Evolutionary conservation across 2,329 filamentous ascomycete genomes (phyloP), one percentile per base, ranked within the genome.

Genomic region (Colletotrichum tofieldiae): DNA sequence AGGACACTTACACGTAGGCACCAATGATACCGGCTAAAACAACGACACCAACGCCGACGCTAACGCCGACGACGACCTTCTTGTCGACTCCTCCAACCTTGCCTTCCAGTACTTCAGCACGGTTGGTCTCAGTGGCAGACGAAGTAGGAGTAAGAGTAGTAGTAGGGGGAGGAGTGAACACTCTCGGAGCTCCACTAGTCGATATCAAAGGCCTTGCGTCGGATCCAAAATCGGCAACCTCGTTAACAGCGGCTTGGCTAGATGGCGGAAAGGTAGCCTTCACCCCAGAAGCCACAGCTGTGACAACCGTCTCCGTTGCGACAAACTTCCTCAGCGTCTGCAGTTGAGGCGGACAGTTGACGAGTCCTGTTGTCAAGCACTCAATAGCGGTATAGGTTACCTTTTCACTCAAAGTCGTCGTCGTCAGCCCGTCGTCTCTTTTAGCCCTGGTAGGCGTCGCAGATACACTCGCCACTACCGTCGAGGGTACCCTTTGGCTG

Each of bases 291-390:
- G 82, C 76, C 3, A 88, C 78, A 1, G 83, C 76, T 0, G 85
- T 84, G 1, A 82, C 79, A 1, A 84, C 75, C 0, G 85, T 87
- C 20, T 78, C 78, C 0, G 81, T 85, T 0, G 78, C 81, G 0
- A 79, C 80, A 2, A 78, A 79, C 20, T 82, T 82, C 1, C 80
- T 80, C 0, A 87, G 86, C 18, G 77, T 83, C 75, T 89, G 88
- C 18, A 86, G 79, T 0, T 86, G 87, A 0, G 77, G 83, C 0
- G 89, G 88, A 72, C 89, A 91, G 74, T 87, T 84, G 41, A 84
- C 75, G 0, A 87, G 67, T 0, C 82, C 84, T 0, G 81, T 75
- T 0, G 84, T 82, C 20, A 78, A 43, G 75, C 88, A 91, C 11
- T 77, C 78, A 1, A 84, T 77, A n/a, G 82, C 87, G 0, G 82